Percentiles rank a stretch among this genome's conserved stretches.
phyloP scores from a whole-genome alignment of 306 rosid genomes.

The Mimosa bimucronata region DNA sequence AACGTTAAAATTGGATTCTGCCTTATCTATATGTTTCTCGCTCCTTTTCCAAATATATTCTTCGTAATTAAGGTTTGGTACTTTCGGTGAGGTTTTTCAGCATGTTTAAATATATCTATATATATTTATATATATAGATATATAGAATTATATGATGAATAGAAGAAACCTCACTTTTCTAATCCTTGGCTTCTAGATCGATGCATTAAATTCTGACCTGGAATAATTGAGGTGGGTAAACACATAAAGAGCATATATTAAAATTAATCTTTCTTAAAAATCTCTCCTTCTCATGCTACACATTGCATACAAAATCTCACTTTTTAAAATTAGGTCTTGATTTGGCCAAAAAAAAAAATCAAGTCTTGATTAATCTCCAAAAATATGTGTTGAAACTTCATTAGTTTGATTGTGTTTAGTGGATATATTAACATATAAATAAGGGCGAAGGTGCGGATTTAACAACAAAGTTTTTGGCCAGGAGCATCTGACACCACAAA shows the following conservation, averaged over 20 bases:
- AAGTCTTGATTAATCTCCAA: neutral
- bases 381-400: neutral
- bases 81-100: neutral
- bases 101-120: neutral
- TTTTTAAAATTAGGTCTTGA: neutral
- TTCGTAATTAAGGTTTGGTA: neutral
- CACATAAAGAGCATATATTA: no score
- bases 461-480: no score
- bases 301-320: no score
- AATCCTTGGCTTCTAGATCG: neutral
- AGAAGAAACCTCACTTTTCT: neutral
- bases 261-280: no score
- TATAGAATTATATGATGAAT: no score
- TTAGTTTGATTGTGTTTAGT: neutral
- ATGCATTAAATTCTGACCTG: neutral
- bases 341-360: no score
- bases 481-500: no score
- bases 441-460: no score
- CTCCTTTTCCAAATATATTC: neutral
- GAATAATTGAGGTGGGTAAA: neutral
- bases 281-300: no score
- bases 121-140: no score
- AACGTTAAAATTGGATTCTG: slow-evolving; percentile 6
- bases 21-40: neutral
- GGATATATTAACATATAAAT: no score